Evolutionary conservation across 768 basidiomycete species (phyloP).

Genomic region (Tremella yokohamensis): DNA sequence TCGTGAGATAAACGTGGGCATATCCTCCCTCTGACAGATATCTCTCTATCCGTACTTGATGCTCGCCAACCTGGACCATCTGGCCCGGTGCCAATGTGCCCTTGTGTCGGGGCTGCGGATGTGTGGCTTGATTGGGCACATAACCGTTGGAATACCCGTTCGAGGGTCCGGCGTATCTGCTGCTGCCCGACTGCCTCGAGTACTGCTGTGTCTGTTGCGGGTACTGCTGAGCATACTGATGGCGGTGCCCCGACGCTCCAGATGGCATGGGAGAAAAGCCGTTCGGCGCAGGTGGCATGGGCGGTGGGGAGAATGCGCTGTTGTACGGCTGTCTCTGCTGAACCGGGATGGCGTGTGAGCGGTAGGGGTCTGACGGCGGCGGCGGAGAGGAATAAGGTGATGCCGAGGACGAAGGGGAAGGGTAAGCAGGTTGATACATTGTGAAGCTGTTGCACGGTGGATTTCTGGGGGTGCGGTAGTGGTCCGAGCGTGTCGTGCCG

Average conservation of each 20-base stretch:
- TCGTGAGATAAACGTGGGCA: constrained; percentile 94
- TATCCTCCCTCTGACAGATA: constrained; percentile 98
- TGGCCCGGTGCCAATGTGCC: constrained; percentile 64
- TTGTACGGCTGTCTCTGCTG: constrained; percentile 19
- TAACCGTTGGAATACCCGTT: not conserved
- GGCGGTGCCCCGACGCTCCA: not conserved
- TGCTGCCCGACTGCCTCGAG: not conserved
- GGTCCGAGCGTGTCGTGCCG: not conserved
- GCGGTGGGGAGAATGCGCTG: constrained; percentile 10
- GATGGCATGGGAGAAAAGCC: constrained; percentile 16
- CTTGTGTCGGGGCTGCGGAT: constrained; percentile 39
- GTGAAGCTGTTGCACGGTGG: not conserved
- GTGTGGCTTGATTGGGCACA: constrained; percentile 15
- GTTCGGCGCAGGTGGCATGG: constrained; percentile 1
- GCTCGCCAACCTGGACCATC: constrained; percentile 74
- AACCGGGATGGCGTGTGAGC: constrained; percentile 11
- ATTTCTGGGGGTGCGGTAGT: not conserved
- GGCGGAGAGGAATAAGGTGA: constrained; percentile 7
- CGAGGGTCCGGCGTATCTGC: not conserved
- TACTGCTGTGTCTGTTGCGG: not conserved
- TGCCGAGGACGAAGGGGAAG: not conserved
- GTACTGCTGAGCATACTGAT: not conserved
- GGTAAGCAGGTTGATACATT: constrained; percentile 18
- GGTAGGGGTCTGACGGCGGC: constrained; percentile 15
- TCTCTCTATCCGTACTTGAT: constrained; percentile 83